Evolutionary conservation across 768 basidiomycete species (phyloP), one percentile per base, ranked within the genome.

Genomic region (Boletus sp.): DNA sequence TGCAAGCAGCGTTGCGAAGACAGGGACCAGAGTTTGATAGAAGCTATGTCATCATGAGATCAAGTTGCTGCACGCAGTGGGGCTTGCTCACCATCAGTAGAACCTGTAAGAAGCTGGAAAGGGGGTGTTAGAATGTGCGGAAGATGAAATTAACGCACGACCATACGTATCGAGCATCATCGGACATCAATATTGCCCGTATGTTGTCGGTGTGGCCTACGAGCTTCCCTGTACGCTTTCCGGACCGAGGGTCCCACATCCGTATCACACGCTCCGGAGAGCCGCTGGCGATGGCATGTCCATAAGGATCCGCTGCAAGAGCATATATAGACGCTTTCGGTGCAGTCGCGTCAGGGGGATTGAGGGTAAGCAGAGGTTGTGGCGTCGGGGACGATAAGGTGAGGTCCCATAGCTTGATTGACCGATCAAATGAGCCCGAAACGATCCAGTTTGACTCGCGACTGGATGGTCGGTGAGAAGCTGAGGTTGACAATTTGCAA

Each of bases 191-290:
- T 44, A 98, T 89, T 5, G 92, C 85, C 9, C 96, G 82, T 57
- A 99, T 94, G 64, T 98, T 98, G 72, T 99, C 97, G 0, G 96
- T 96, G 70, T 99, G 96, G 0, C 96, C 96, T 7, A 98, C 92
- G 1, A 98, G 80, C 67, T 97, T 93, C 11, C 87, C 83, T 3
- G 81, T 86, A 44, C 90, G 79, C 66, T 87, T 91, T 9, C 91
- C 91, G 1, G 85, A 81, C 15, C 97, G 80, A 4, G 95, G 93
- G 68, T 99, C 97, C 94, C 94, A 99, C 58, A 97, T 75, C 20
- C 94, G 78, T 28, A 99, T 78, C 2, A 98, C 90, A 24, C 92
- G 81, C 69, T 98, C 96, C 0, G 96, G 96, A 2, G 92, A 90
- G 0, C 96, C 96, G 7, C 91, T 90, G 14, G 89, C 95, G 35